Conservation (phyloP, 306 rosid genomes). For the Lathyrus oleraceus region DNA sequence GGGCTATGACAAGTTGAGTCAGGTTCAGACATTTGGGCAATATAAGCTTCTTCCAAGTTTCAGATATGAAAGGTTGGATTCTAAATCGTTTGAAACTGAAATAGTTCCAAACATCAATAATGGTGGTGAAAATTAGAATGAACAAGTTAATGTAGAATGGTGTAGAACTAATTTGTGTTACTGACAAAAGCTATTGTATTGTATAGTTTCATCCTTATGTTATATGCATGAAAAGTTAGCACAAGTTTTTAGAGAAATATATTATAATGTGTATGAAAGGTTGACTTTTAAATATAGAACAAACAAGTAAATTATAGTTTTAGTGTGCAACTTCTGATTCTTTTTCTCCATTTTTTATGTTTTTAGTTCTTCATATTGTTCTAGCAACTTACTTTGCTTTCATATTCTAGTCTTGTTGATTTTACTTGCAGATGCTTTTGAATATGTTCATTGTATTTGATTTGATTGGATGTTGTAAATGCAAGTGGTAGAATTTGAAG, state of each 20-base stretch:
- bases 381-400: background rate
- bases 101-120: constrained; percentile 57
- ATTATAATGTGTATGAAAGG: constrained; percentile 29
- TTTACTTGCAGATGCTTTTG: too few species aligned
- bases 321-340: constrained; percentile 25
- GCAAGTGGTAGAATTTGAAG: too few species aligned
- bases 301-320: constrained; percentile 31
- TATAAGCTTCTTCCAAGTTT: constrained; percentile 65
- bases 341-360: constrained; percentile 5
- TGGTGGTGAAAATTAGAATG: constrained; percentile 46
- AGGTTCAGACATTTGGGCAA: constrained; percentile 48
- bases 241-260: constrained; percentile 31
- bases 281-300: constrained; percentile 33
- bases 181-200: constrained; percentile 35
- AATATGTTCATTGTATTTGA: too few species aligned
- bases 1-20: constrained; percentile 68
- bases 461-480: too few species aligned
- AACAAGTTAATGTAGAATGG: constrained; percentile 46
- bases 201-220: constrained; percentile 27
- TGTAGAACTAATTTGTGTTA: constrained; percentile 26
- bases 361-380: too few species aligned
- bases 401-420: too few species aligned
- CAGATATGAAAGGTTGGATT: constrained; percentile 74
- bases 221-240: constrained; percentile 24
- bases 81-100: constrained; percentile 68